Conservation (phyloP, 257 asterid genomes). For the Eustoma russellianum region DNA sequence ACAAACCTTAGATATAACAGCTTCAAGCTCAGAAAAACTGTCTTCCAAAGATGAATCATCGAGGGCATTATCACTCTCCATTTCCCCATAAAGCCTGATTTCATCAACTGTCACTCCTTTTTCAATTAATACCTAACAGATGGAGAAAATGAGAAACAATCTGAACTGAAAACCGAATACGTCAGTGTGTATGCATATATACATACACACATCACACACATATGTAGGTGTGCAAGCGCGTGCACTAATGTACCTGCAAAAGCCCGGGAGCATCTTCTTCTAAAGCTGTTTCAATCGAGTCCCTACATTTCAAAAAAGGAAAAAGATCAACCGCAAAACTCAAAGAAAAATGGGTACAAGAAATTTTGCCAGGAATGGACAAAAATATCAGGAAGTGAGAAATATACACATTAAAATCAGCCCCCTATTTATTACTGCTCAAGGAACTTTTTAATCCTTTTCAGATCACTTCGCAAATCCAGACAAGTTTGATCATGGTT, state of each 20-base stretch:
- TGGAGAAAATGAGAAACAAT: slow-evolving; percentile 14
- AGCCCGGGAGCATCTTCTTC: slow-evolving; percentile 99
- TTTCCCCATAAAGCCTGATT: slow-evolving; percentile 82
- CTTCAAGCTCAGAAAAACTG: slow-evolving; percentile 70
- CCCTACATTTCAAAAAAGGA: slow-evolving; percentile 41
- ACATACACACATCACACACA: not conserved
- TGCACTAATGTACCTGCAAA: slow-evolving; percentile 42
- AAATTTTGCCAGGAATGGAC: not conserved
- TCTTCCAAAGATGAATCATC: slow-evolving; percentile 54
- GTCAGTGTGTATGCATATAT: too few relatives aligned
- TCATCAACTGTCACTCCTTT: slow-evolving; percentile 68
- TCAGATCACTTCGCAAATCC: too few relatives aligned
- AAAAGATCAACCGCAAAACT: slow-evolving; percentile 8
- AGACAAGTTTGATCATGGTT: too few relatives aligned
- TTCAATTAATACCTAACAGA: slow-evolving; percentile 53
- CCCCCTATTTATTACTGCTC: too few relatives aligned
- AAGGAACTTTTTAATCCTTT: too few relatives aligned
- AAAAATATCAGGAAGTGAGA: not conserved
- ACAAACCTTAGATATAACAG: slow-evolving; percentile 56
- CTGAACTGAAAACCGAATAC: not conserved
- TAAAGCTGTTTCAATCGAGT: slow-evolving; percentile 78
- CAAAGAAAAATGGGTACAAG: not conserved
- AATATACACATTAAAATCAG: too few relatives aligned
- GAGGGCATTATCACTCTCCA: slow-evolving; percentile 47
- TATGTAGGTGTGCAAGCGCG: too few relatives aligned